Percentiles rank a stretch among this genome's conserved stretches.
Conservation (phyloP, 352 stramenopile species). For the Elongisporangium anandrum region DNA sequence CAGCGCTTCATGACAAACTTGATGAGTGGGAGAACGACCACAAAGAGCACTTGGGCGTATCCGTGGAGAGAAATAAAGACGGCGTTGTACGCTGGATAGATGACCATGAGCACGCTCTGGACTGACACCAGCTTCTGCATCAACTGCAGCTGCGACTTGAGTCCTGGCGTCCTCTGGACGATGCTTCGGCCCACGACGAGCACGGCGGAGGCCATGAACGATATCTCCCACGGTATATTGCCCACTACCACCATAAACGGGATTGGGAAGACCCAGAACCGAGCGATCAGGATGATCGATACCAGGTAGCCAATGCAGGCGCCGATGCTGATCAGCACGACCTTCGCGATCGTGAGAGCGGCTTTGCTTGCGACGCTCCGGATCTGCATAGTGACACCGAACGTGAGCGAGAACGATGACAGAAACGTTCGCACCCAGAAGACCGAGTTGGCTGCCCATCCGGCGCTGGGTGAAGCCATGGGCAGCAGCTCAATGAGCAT, state of each 20-base stretch:
- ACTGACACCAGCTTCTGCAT: constrained; percentile 1
- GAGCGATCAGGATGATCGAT: not conserved
- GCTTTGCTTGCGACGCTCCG: too few relatives aligned
- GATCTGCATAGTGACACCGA: constrained; percentile 12
- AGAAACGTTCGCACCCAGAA: constrained; percentile 5
- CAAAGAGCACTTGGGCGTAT: too few relatives aligned
- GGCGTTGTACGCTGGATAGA: constrained; percentile 30
- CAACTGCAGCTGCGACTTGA: too few relatives aligned
- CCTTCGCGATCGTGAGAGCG: too few relatives aligned
- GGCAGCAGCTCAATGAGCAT: too few relatives aligned
- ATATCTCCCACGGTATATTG: too few relatives aligned
- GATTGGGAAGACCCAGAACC: not conserved
- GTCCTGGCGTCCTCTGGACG: not conserved
- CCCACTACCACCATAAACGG: too few relatives aligned
- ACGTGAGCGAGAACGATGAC: constrained; percentile 8
- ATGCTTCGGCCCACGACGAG: constrained; percentile 4
- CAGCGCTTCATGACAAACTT: too few relatives aligned
- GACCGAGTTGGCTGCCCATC: too few relatives aligned
- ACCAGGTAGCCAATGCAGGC: not conserved
- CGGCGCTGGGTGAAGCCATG: too few relatives aligned
- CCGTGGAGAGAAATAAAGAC: constrained; percentile 7
- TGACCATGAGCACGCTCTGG: constrained; percentile 16
- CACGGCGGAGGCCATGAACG: constrained; percentile 16
- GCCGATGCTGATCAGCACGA: too few relatives aligned
- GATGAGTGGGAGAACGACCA: too few relatives aligned